Evolutionary conservation across 331 rosid genomes (phyloP).

Genomic region (Quercus lobata): DNA sequence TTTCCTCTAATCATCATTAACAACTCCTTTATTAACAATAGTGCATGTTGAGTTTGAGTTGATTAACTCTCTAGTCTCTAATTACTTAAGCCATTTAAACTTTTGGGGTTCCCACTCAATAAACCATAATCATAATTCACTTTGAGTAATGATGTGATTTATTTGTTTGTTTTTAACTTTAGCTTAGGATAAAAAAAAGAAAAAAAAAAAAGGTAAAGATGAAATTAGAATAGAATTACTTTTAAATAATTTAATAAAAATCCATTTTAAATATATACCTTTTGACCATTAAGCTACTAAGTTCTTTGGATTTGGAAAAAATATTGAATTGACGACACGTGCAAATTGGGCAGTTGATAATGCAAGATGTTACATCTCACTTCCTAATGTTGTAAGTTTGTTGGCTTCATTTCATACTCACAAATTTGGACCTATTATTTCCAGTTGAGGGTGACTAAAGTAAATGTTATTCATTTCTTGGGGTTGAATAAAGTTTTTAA

Average conservation of each 20-base stretch:
- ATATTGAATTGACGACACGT: conserved; percentile 37
- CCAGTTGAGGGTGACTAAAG: not conserved
- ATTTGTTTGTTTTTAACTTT: not conserved
- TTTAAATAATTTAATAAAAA: conserved; percentile 6
- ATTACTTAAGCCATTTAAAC: not conserved
- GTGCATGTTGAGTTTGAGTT: conserved; percentile 13
- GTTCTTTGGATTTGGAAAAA: conserved; percentile 17
- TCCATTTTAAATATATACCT: not conserved
- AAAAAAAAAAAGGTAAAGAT: not conserved
- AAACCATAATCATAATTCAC: conserved; percentile 11
- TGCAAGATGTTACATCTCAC: conserved; percentile 13
- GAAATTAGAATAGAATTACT: not conserved
- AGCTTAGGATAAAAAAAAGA: not conserved
- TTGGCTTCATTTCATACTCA: conserved; percentile 5
- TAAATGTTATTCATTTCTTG: not conserved
- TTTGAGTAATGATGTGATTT: not conserved
- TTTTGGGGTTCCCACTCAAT: not conserved
- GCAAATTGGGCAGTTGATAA: conserved; percentile 19
- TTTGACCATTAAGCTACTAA: conserved; percentile 1
- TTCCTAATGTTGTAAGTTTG: conserved; percentile 13
- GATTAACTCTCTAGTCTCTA: not conserved
- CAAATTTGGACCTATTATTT: not conserved
- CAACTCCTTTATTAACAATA: conserved; percentile 19
- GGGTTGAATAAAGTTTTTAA: too few species aligned
- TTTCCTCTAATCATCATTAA: conserved; percentile 32